These are phyloP conservation scores for Penicillium ucsense DNA, from an alignment of 495 filamentous ascomycete genomes.

Conservation along the genomic window DNA sequence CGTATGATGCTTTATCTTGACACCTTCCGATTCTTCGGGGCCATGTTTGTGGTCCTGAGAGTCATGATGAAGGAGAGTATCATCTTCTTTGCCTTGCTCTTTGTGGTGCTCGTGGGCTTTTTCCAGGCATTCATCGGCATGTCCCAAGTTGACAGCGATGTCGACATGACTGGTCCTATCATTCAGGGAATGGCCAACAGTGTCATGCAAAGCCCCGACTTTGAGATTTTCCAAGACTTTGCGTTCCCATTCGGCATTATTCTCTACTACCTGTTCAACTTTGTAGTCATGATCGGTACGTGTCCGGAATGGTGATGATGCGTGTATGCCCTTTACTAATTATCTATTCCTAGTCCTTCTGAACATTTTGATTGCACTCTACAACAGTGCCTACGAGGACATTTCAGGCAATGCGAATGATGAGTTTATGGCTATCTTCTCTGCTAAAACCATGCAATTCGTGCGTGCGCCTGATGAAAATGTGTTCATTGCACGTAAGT, in stretches of 20 bases:
- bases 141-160: constrained; percentile 66
- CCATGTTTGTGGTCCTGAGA: constrained; percentile 92
- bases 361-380: constrained; percentile 92
- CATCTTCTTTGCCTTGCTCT: constrained; percentile 92
- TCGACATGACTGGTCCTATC: constrained; percentile 58
- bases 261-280: constrained; percentile 92
- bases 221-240: constrained; percentile 74
- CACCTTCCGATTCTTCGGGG: constrained; percentile 89
- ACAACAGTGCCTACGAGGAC: constrained; percentile 92
- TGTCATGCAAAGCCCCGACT: constrained; percentile 84
- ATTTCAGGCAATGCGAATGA: constrained; percentile 92
- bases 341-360: constrained; percentile 50
- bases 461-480: constrained; percentile 96
- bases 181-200: constrained; percentile 84
- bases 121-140: constrained; percentile 92
- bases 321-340: neutral
- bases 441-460: constrained; percentile 90
- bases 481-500: constrained; percentile 77
- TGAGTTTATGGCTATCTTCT: constrained; percentile 84
- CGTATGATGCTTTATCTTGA: constrained; percentile 90
- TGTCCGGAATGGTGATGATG: constrained; percentile 2
- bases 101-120: constrained; percentile 81
- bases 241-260: constrained; percentile 75
- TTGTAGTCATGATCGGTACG: constrained; percentile 77
- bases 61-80: constrained; percentile 99